phyloP scores from a whole-genome alignment of 805 yeast genomes.

The Lipomyces yamadae region DNA sequence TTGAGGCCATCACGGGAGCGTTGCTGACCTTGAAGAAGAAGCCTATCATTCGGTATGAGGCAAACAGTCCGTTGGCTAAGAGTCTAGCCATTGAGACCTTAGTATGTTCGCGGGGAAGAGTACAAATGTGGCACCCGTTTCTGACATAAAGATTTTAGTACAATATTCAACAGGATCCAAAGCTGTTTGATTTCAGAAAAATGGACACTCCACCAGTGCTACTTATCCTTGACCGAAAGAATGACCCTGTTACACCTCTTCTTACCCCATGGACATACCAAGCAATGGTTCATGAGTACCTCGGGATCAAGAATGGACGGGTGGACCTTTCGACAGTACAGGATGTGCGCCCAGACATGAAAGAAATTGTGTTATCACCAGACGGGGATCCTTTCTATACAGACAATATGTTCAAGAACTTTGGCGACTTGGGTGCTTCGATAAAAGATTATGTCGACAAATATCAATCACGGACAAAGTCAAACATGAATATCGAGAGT shows the following conservation, averaged over 20 bases:
- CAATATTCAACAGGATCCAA: constrained; percentile 47
- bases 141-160: constrained; percentile 46
- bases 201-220: constrained; percentile 74
- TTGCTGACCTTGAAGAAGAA: constrained; percentile 73
- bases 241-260: constrained; percentile 92
- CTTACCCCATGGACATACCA: constrained; percentile 97
- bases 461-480: constrained; percentile 79
- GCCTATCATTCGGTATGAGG: constrained; percentile 80
- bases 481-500: constrained; percentile 71
- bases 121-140: constrained; percentile 61
- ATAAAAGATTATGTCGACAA: constrained; percentile 82
- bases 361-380: constrained; percentile 66
- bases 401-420: constrained; percentile 84
- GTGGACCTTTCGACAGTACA: constrained; percentile 67
- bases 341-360: constrained; percentile 60
- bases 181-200: constrained; percentile 68
- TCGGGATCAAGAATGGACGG: constrained; percentile 81
- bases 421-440: constrained; percentile 91
- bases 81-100: constrained; percentile 71
- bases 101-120: constrained; percentile 36
- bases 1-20: constrained; percentile 57
- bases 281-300: constrained; percentile 92
- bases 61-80: constrained; percentile 65
- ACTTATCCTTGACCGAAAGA: constrained; percentile 77
- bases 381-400: constrained; percentile 77